phyloP scores from a whole-genome alignment of 1,139 yeast species.

The Pichia terricola region DNA sequence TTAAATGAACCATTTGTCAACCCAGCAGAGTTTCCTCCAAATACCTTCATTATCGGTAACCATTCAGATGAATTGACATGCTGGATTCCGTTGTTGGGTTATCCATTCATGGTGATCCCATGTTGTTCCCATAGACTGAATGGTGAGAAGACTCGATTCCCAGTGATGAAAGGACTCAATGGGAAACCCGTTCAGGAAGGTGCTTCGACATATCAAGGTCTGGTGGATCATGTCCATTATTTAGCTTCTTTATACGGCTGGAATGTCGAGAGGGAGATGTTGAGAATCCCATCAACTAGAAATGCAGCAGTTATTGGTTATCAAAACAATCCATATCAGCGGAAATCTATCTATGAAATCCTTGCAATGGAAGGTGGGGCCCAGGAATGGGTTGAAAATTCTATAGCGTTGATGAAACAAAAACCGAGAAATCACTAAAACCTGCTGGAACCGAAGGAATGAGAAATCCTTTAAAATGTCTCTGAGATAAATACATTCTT shows the following conservation, averaged over 20 bases:
- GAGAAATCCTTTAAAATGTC: too few species aligned
- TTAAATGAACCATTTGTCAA: constrained; percentile 52
- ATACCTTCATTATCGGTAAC: constrained; percentile 83
- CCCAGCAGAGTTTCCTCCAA: constrained; percentile 53
- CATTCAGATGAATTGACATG: constrained; percentile 94
- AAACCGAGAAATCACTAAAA: constrained; percentile 36
- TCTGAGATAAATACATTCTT: too few species aligned
- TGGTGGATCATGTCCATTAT: constrained; percentile 77
- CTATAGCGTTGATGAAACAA: constrained; percentile 54
- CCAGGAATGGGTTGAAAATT: constrained; percentile 79
- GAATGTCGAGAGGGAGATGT: constrained; percentile 76
- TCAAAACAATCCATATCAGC: constrained; percentile 25
- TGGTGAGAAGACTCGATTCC: constrained; percentile 64
- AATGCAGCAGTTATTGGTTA: constrained; percentile 84
- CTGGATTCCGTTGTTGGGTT: constrained; percentile 85
- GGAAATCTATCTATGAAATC: constrained; percentile 44
- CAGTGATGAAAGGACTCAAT: constrained; percentile 26
- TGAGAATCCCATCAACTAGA: constrained; percentile 89
- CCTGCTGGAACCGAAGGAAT: too few species aligned
- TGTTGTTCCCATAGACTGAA: constrained; percentile 86
- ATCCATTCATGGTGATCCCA: constrained; percentile 86
- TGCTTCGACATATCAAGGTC: constrained; percentile 63
- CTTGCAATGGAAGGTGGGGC: constrained; percentile 77
- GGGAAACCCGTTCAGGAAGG: constrained; percentile 22
- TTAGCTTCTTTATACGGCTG: constrained; percentile 67